Base-by-base conservation (phyloP, 805 yeast genomes). In the Komagataella pseudopastoris region DNA sequence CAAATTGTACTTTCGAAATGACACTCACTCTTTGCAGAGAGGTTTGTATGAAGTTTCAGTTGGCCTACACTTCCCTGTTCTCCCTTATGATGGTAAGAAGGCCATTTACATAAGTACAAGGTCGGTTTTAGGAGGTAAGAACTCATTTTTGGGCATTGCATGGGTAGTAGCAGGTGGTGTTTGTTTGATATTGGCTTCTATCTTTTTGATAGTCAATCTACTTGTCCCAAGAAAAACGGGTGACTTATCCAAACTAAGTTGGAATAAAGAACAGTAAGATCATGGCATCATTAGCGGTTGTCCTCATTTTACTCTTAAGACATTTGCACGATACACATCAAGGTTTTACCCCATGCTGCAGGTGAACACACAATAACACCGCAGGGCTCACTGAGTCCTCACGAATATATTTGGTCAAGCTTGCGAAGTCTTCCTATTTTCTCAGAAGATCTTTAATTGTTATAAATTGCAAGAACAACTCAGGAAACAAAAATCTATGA, bases 21-120 rank as follows among this genome's bases (percentile, higher is more conserved):
- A 77, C 54, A 61, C 78, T 49, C 82, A 79, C 45, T 65, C 66
- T 1, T 64, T 85, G 54, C 60, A 65, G 10, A 69, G 71, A 4
- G 93, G 93, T 45, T 71, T 71, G 10, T 86, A 85, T 60, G 80
- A 83, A 63, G 68, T 83, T 18, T 67, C 74, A 45, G 74, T 83
- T 45, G 93, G 89, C 0, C 69, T 85, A 55, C 89, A 86, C 58
- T 86, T 85, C 80, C 95, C 95, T 4, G 91, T 85, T 2, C 68
- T 71, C 22, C 80, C 77, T 43, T 86, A 74, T 63, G 68, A 80
- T 6, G 91, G 91, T 51, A 75, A 77, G 52, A 86, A 86, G 63
- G 78, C 75, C 52, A 64, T 86, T 23, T 85, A 78, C 59, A 56
- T 86, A 23, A 76, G 87, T 3, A 88, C 88, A 46, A 75, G 87